phyloP scores from a whole-genome alignment of 371 early-diverging fungal genomes.

The Cokeromyces recurvatus region DNA sequence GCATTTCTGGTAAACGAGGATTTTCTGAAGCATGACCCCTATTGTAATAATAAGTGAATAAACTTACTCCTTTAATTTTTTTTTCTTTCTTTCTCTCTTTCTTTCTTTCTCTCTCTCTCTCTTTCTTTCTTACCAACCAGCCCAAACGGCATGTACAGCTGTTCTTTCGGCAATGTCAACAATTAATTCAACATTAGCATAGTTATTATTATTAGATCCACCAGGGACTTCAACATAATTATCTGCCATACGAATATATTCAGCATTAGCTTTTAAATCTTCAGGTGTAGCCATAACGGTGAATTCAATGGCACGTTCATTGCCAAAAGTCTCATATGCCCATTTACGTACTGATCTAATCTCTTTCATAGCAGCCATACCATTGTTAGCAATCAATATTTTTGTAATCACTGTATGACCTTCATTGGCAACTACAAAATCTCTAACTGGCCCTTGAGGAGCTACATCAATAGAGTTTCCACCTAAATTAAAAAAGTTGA shows the following conservation, averaged over 20 bases:
- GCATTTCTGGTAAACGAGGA: constrained; percentile 90
- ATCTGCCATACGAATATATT: constrained; percentile 98
- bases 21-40: constrained; percentile 99
- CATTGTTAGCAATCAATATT: constrained; percentile 98
- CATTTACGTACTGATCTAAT: constrained; percentile 97
- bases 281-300: constrained; percentile 99
- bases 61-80: too few species aligned
- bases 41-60: too few species aligned
- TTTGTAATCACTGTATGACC: constrained; percentile 87
- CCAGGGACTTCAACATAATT: constrained; percentile 97
- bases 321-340: constrained; percentile 97
- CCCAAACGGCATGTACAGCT: constrained; percentile 83
- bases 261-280: constrained; percentile 94
- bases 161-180: constrained; percentile 96
- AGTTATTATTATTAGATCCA: constrained; percentile 96
- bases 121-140: constrained; percentile 66
- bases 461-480: neutral
- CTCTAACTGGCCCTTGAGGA: constrained; percentile 23
- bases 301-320: constrained; percentile 93
- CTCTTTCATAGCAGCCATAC: constrained; percentile 99
- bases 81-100: too few species aligned
- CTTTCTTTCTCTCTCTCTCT: too few species aligned
- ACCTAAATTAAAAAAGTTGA: neutral
- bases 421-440: constrained; percentile 73
- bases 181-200: constrained; percentile 96